Base-by-base conservation (phyloP, 176 grass and related monocot genomes). In the Oryza coarctata region DNA sequence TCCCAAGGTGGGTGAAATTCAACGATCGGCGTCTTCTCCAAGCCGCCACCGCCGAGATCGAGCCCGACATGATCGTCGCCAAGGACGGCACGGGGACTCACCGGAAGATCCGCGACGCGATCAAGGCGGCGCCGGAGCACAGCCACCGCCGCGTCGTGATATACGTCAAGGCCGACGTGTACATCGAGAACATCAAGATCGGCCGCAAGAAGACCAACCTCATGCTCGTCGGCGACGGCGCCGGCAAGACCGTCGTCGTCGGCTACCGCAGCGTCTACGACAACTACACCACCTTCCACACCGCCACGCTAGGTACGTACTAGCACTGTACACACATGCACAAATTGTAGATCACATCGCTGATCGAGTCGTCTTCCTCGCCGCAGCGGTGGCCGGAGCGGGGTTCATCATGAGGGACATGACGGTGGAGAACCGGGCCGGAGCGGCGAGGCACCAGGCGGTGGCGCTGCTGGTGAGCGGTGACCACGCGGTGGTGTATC, bases 401-500 rank as follows among this genome's bases (percentile, higher is more conserved):
- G 86, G 88, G 17, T 82, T 94, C 60, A 87, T 91, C 14, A 78
- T 94, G 76, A 83, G 73, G 45, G 92, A 91, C 83, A 86, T 89
- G 86, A 84, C 88, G 31, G 81, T 94, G 11, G 79, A 94, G 88
- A 94, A 94, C 47, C 72, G 43, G 22, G 80, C 86, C 0, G 86
- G 92, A 3, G 22, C 55, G n/a, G 55, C 22, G 55, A 60, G n/a
- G 55, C 55, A 25, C 22, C 55, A 60, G 55, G 55, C 55, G n/a
- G 55, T 60, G 55, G 55, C 55, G n/a, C 55, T 60, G n/a, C 55
- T 60, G 55, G n/a, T 60, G 83, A 83, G 85, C 73, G 92, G 79
- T 17, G 88, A 94, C 86, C 88, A 83, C 28, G 88, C 88, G n/a
- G 88, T 90, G 29, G 80, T 85, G 50, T 90, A 94, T 86, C 85